Conservation (phyloP, 306 rosid species). For the Quercus aquifolioides region DNA sequence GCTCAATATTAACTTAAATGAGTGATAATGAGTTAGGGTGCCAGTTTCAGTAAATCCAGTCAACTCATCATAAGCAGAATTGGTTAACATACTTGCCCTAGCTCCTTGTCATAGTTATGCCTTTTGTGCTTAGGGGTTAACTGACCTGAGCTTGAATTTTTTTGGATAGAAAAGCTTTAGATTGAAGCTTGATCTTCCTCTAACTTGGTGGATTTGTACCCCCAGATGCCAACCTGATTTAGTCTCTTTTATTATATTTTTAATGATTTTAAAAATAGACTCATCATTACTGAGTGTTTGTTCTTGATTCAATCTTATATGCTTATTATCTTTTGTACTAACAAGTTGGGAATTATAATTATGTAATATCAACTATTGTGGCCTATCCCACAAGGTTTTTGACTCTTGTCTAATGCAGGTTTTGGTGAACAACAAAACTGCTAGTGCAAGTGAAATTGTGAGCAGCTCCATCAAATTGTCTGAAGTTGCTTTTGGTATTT, state of each 20-base stretch:
- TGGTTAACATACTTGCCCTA: background rate
- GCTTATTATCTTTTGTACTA: background rate
- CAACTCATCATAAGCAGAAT: background rate
- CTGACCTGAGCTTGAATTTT: background rate
- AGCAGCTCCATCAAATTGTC: slow-evolving; percentile 31
- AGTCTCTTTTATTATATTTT: background rate
- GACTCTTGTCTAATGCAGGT: slow-evolving; percentile 56
- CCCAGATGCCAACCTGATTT: background rate
- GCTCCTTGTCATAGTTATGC: background rate
- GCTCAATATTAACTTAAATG: background rate
- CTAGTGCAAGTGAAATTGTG: slow-evolving; percentile 99
- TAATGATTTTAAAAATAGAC: background rate
- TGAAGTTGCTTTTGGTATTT: slow-evolving; percentile 23
- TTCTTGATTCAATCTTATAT: background rate
- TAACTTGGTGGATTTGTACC: background rate
- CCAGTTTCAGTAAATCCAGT: background rate
- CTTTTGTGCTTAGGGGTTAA: background rate
- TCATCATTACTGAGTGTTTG: background rate
- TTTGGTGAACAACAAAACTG: slow-evolving; percentile 88
- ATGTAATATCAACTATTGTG: background rate
- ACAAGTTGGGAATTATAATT: background rate
- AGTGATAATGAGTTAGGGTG: background rate
- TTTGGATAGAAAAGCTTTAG: background rate
- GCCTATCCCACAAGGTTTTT: slow-evolving; percentile 26
- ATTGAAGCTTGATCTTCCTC: background rate